Base-by-base conservation (phyloP, 768 basidiomycete genomes). In the Trichaptum fuscoviolaceum region DNA sequence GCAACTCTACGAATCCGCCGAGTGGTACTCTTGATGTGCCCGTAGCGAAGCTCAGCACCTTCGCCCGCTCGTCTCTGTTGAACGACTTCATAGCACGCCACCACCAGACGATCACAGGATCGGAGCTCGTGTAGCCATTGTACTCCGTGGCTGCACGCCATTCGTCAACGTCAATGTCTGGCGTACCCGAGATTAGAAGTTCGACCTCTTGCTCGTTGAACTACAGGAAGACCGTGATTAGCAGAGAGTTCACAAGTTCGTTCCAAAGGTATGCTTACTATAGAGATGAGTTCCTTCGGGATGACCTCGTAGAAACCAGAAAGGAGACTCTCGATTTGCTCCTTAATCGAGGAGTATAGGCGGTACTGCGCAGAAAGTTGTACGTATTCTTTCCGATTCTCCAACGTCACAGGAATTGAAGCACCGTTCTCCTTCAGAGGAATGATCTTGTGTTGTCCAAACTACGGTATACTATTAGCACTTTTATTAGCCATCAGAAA, bases 11-110 rank as follows among this genome's bases (percentile, higher is more conserved):
- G 77, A 99, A 99, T 20, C 97, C 97, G 63, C 89, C 91, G 52
- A 99, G 85, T 9, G 96, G 96, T 0, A 99, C 96, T 60, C 96
- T 85, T 9, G 95, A 95, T 6, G 93, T 88, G 67, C 94, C 88
- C 1, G 97, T 96, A 17, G 95, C 96, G 77, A 99, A 99, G 81
- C 96, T 96, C 66, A 99, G 82, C 59, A 99, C 93, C 76, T 97
- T 95, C 35, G 97, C 95, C 65, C 95, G 84, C 77, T 99, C 97
- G 71, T 98, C 96, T 35, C 96, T 91, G 70, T 92, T 94, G 80
- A 98, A 98, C 9, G 95, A 96, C 77, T 99, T 95, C 58, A 99
- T 85, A 1, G 96, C 96, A 70, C 97, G 86, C 97, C 97, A 99
- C 91, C 95, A 98, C 96, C 96, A 99, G 30, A 93, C 89, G 67